These are phyloP conservation scores for Austropuccinia psidii DNA, from an alignment of 1,284 basidiomycete species.

Conservation along the genomic window DNA sequence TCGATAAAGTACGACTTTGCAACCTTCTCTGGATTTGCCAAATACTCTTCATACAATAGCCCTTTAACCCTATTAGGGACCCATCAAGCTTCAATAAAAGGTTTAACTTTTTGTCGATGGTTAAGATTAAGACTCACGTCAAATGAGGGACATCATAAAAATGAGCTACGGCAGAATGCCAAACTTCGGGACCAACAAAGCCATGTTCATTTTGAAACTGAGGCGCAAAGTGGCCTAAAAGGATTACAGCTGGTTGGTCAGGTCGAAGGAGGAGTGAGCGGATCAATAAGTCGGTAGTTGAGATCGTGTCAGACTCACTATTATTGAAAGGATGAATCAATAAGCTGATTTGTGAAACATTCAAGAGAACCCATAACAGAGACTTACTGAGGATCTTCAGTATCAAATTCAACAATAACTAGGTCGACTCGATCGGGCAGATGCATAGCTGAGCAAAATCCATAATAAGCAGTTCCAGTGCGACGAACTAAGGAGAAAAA, in stretches of 20 bases:
- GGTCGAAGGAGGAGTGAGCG: conserved; percentile 78
- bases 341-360: background rate
- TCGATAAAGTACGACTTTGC: conserved; percentile 66
- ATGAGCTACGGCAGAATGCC: conserved; percentile 78
- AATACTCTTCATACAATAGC: conserved; percentile 69
- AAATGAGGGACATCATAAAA: conserved; percentile 92
- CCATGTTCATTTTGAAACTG: conserved; percentile 69
- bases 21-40: conserved; percentile 62
- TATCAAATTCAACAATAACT: conserved; percentile 84
- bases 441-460: conserved; percentile 81
- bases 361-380: background rate
- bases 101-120: background rate
- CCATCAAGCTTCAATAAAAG: background rate
- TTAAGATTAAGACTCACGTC: conserved; percentile 51
- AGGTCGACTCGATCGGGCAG: conserved; percentile 84
- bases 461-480: conserved; percentile 83
- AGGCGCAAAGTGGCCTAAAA: conserved; percentile 83
- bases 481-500: conserved; percentile 56
- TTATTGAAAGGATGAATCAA: background rate
- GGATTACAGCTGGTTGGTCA: conserved; percentile 76
- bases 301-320: conserved; percentile 64
- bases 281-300: conserved; percentile 80
- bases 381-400: conserved; percentile 72
- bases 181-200: conserved; percentile 75
- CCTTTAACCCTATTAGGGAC: conserved; percentile 61